Conservation (phyloP, 805 yeast species). For the Teunomyces panamensis region DNA sequence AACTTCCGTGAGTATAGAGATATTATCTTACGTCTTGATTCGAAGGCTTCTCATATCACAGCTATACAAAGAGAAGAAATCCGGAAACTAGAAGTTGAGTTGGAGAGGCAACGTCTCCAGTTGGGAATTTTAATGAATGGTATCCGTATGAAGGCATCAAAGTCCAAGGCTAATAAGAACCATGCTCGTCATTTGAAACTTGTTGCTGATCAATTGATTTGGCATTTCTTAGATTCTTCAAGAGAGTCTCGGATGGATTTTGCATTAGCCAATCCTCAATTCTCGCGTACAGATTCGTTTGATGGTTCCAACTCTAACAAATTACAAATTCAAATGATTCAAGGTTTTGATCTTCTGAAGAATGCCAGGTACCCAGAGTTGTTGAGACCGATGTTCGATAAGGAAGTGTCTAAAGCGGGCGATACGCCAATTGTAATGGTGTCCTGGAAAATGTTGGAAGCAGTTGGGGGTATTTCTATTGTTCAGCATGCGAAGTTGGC, state of each 20-base stretch:
- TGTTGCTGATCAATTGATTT: constrained; percentile 61
- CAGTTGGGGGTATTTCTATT: constrained; percentile 90
- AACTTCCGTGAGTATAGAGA: constrained; percentile 26
- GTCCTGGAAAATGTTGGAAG: constrained; percentile 76
- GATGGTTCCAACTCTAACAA: constrained; percentile 68
- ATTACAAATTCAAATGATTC: constrained; percentile 58
- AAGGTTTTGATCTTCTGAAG: constrained; percentile 62
- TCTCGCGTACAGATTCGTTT: constrained; percentile 57
- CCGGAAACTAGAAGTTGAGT: constrained; percentile 27
- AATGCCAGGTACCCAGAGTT: constrained; percentile 67
- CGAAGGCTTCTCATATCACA: constrained; percentile 23
- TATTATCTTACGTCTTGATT: constrained; percentile 40
- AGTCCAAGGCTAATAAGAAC: constrained; percentile 17
- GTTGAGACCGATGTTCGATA: constrained; percentile 48
- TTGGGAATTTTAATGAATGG: constrained; percentile 34
- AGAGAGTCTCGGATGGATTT: constrained; percentile 68
- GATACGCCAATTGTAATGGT: constrained; percentile 25
- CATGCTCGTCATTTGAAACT: constrained; percentile 24
- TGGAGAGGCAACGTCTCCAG: constrained; percentile 32
- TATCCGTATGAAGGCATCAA: constrained; percentile 20
- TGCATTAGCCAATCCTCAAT: constrained; percentile 58
- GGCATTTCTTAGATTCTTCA: constrained; percentile 64
- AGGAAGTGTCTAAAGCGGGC: constrained; percentile 10
- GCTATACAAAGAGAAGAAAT: constrained; percentile 19
- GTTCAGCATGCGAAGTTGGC: constrained; percentile 60